phyloP scores from a whole-genome alignment of 2,329 filamentous ascomycete genomes.

The Onygenales sp. region DNA sequence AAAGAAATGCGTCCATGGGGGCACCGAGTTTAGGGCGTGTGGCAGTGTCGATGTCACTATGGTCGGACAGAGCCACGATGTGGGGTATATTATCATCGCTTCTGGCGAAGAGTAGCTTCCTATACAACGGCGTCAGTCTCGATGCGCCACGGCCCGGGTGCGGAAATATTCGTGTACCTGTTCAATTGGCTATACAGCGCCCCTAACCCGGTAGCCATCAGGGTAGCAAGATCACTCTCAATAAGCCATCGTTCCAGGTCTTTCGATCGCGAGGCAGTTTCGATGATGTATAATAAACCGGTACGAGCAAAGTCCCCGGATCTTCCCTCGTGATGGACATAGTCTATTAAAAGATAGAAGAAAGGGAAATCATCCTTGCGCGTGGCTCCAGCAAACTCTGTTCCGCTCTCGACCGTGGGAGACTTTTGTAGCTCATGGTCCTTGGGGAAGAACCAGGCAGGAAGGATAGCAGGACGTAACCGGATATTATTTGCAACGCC shows the following conservation, averaged over 20 bases:
- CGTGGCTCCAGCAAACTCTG: slow-evolving; percentile 71
- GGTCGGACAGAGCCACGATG: slow-evolving; percentile 82
- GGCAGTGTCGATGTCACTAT: slow-evolving; percentile 63
- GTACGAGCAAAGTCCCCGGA: slow-evolving; percentile 94
- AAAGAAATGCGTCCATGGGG: slow-evolving; percentile 89
- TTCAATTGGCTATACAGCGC: slow-evolving; percentile 63
- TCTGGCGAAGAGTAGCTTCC: slow-evolving; percentile 74
- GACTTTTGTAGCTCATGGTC: slow-evolving; percentile 29
- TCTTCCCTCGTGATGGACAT: slow-evolving; percentile 90
- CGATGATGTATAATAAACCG: slow-evolving; percentile 88
- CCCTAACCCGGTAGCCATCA: slow-evolving; percentile 93
- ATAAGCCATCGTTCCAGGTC: slow-evolving; percentile 92
- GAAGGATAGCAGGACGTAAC: slow-evolving; percentile 73
- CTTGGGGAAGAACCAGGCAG: slow-evolving; percentile 78
- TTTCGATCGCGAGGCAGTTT: slow-evolving; percentile 75
- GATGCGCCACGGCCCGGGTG: slow-evolving; percentile 39
- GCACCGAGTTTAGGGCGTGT: slow-evolving; percentile 70
- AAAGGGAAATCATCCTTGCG: slow-evolving; percentile 90
- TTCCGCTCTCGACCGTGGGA: slow-evolving; percentile 34
- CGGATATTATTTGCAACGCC: slow-evolving; percentile 95
- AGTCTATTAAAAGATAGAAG: slow-evolving; percentile 92
- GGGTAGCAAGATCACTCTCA: slow-evolving; percentile 86
- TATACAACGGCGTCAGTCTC: slow-evolving; percentile 16
- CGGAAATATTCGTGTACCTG: slow-evolving; percentile 35
- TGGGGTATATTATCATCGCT: slow-evolving; percentile 64